A percentile compares a stretch with the other conserved stretches of the same genome.
Evolutionary conservation across 805 yeast genomes (phyloP).

Genomic region (Metschnikowia gruessii): DNA sequence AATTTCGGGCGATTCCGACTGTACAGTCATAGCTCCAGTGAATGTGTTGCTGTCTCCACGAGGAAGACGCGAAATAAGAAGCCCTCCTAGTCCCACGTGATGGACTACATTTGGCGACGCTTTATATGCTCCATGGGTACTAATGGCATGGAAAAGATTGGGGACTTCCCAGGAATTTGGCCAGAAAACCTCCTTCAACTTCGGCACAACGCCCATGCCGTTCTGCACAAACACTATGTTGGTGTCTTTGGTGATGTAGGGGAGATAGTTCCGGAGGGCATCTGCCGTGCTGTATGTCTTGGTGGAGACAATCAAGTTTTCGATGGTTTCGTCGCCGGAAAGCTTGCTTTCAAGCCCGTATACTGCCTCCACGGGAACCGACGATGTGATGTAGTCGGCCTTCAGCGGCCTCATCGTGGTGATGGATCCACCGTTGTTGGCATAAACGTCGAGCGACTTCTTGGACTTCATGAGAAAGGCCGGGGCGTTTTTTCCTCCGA

Average conservation of each 20-base stretch:
- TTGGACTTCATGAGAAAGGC: slow-evolving; percentile 35
- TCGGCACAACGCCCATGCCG: slow-evolving; percentile 72
- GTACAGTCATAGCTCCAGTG: not conserved
- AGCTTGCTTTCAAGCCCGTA: slow-evolving; percentile 19
- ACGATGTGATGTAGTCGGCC: slow-evolving; percentile 16
- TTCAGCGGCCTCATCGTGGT: slow-evolving; percentile 25
- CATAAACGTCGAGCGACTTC: slow-evolving; percentile 41
- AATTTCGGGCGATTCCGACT: slow-evolving; percentile 17
- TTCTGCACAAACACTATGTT: slow-evolving; percentile 74
- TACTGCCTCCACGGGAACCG: slow-evolving; percentile 25
- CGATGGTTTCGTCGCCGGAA: slow-evolving; percentile 30
- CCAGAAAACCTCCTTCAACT: slow-evolving; percentile 54
- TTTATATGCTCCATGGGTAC: slow-evolving; percentile 79
- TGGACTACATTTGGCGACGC: slow-evolving; percentile 28
- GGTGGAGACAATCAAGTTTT: slow-evolving; percentile 68
- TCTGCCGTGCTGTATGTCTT: slow-evolving; percentile 70
- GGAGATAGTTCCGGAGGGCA: slow-evolving; percentile 58
- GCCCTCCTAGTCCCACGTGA: slow-evolving; percentile 72
- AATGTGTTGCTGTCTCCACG: not conserved
- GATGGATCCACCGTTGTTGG: slow-evolving; percentile 38
- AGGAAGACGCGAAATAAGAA: slow-evolving; percentile 60
- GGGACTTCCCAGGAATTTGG: slow-evolving; percentile 48
- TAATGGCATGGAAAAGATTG: slow-evolving; percentile 66
- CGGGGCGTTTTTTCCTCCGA: slow-evolving; percentile 40
- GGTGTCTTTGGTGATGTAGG: slow-evolving; percentile 47